Evolutionary conservation across 148 eudicot genomes (phyloP).

Genomic region (Chenopodium album): DNA sequence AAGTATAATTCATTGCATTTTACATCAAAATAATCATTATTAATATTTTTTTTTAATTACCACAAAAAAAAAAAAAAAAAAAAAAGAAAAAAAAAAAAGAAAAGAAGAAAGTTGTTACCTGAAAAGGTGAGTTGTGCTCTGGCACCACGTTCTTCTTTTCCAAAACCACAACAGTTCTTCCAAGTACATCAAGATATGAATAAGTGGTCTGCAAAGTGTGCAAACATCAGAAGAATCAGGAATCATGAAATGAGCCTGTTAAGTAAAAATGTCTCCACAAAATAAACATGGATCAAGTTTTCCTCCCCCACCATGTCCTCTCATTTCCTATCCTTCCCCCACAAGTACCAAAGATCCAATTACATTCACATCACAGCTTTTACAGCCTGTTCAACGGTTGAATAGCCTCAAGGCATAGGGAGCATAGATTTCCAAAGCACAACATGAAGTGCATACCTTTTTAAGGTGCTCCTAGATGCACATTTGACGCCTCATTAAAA

Average conservation of each 20-base stretch:
- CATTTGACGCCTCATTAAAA: no score
- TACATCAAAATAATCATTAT: not conserved
- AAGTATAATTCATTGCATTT: not conserved
- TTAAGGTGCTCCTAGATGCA: no score
- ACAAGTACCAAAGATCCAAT: not conserved
- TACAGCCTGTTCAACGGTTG: no score
- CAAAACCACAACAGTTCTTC: conserved; percentile 89
- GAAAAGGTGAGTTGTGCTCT: conserved; percentile 83
- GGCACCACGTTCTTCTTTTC: conserved; percentile 87
- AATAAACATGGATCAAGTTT: not conserved
- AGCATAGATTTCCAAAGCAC: not conserved
- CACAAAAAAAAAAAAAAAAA: no score
- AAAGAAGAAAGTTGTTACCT: conserved; percentile 44
- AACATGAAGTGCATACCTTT: not conserved
- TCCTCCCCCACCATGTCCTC: not conserved
- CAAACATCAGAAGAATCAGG: conserved; percentile 24
- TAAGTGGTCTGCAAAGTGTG: conserved; percentile 90
- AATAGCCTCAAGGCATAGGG: not conserved
- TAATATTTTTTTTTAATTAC: no score
- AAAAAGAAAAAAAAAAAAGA: not conserved
- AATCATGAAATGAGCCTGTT: not conserved
- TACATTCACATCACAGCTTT: no score
- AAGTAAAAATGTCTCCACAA: not conserved
- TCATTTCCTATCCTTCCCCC: not conserved
- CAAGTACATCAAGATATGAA: conserved; percentile 89